These are phyloP conservation scores for Moesziomyces parantarcticus DNA, from an alignment of 1,284 basidiomycete genomes.

Conservation along the genomic window DNA sequence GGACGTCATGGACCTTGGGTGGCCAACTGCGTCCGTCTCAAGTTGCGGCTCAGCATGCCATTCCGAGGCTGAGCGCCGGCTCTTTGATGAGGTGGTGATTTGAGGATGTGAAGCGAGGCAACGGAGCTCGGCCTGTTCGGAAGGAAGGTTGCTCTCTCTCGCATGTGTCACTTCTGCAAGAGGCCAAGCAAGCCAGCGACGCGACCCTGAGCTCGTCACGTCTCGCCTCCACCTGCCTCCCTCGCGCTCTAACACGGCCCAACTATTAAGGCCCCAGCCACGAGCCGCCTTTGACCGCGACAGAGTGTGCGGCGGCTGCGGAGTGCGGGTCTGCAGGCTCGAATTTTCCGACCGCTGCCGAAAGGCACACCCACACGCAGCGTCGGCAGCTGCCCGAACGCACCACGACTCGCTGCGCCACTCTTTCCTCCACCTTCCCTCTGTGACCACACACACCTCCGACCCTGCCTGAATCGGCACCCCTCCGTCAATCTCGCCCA, in stretches of 20 bases:
- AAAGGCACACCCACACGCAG: not conserved
- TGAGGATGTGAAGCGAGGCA: too few relatives aligned
- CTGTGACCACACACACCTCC: not conserved
- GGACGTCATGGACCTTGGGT: too few relatives aligned
- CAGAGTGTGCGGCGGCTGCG: too few relatives aligned
- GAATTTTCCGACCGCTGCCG: not conserved
- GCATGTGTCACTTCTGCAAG: not conserved
- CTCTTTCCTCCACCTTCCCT: conserved; percentile 5
- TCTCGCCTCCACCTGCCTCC: not conserved
- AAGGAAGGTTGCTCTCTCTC: not conserved
- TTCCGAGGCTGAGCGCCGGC: not conserved
- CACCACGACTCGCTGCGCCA: not conserved
- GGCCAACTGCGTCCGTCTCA: not conserved
- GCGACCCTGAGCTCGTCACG: not conserved
- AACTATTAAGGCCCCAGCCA: too few relatives aligned
- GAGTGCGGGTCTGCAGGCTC: not conserved
- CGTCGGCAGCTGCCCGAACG: not conserved
- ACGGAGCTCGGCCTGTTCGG: too few relatives aligned
- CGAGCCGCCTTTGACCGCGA: too few relatives aligned
- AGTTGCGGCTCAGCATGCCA: not conserved
- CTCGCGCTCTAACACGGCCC: too few relatives aligned
- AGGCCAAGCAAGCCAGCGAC: not conserved
- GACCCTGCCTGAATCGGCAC: too few relatives aligned
- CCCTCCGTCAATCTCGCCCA: too few relatives aligned
- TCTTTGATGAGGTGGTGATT: too few relatives aligned